A percentile compares a stretch with the other conserved stretches of the same genome.
phyloP scores from a whole-genome alignment of 2,329 filamentous ascomycete genomes.

The Colletotrichum eleusines region DNA sequence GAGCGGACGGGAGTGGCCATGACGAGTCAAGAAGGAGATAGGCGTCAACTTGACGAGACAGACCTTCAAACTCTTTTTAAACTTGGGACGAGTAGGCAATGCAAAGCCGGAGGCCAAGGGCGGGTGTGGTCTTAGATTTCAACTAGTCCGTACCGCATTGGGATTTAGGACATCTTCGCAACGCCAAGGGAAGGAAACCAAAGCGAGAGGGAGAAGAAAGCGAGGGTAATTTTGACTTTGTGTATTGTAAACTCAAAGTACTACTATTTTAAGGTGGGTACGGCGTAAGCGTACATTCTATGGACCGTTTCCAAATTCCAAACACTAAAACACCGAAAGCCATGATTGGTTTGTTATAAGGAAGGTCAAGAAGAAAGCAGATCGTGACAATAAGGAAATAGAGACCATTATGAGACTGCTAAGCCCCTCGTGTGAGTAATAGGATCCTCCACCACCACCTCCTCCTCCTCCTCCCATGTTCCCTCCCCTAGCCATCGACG shows the following conservation, averaged over 20 bases:
- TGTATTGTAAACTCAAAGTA: constrained; percentile 36
- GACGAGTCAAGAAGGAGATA: too few species aligned
- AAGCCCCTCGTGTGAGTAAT: constrained; percentile 26
- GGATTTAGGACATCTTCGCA: not conserved
- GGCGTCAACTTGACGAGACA: not conserved
- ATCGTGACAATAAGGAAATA: constrained; percentile 31
- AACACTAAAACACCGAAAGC: constrained; percentile 36
- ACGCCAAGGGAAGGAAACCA: too few species aligned
- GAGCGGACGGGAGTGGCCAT: too few species aligned
- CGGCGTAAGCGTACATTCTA: constrained; percentile 39
- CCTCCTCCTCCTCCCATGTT: constrained; percentile 13
- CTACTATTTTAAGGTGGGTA: constrained; percentile 35
- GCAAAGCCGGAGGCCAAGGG: not conserved
- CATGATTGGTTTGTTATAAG: constrained; percentile 35
- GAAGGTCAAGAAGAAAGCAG: constrained; percentile 21
- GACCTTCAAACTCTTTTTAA: too few species aligned
- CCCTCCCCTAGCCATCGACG: not conserved
- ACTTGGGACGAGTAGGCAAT: not conserved
- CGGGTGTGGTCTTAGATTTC: not conserved
- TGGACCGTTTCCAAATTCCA: constrained; percentile 27
- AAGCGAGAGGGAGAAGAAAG: not conserved
- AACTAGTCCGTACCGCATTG: not conserved
- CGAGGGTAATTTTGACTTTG: constrained; percentile 26
- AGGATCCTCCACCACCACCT: not conserved
- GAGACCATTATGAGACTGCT: constrained; percentile 34